These are phyloP conservation scores for Globisporangium radiosum DNA, from an alignment of 352 stramenopile species.

Conservation along the genomic window DNA sequence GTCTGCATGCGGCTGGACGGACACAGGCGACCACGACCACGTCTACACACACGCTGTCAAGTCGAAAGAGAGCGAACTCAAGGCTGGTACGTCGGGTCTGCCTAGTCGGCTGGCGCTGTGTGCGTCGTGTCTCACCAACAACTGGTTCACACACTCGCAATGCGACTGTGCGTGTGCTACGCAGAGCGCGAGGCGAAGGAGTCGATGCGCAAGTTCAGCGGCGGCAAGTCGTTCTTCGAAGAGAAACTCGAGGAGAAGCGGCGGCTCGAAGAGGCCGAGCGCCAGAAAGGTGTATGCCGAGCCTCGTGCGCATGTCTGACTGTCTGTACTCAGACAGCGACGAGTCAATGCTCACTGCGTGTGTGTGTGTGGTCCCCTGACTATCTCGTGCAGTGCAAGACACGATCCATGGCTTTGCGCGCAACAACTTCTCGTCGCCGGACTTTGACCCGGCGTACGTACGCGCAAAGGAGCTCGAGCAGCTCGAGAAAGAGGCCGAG, in stretches of 20 bases:
- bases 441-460: slow-evolving; percentile 51
- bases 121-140: too few species aligned
- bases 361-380: neutral
- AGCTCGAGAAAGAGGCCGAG: slow-evolving; percentile 43
- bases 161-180: slow-evolving; percentile 3
- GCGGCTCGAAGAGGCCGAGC: slow-evolving; percentile 38
- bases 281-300: slow-evolving; percentile 18
- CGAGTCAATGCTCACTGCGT: neutral
- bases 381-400: slow-evolving; percentile 11
- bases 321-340: too few species aligned
- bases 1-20: neutral
- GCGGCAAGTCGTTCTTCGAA: slow-evolving; percentile 51
- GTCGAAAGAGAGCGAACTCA: slow-evolving; percentile 13
- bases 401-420: slow-evolving; percentile 28
- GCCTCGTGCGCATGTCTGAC: too few species aligned
- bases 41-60: slow-evolving; percentile 12
- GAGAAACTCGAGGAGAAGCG: slow-evolving; percentile 61
- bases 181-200: slow-evolving; percentile 34
- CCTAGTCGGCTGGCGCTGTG: too few species aligned
- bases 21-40: slow-evolving; percentile 14
- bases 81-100: slow-evolving; percentile 5
- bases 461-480: slow-evolving; percentile 41
- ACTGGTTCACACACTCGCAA: too few species aligned
- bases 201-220: slow-evolving; percentile 25
- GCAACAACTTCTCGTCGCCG: slow-evolving; percentile 44